Evolutionary conservation across 1,139 yeast species (phyloP).

Genomic region (Geotrichum aggregatum): DNA sequence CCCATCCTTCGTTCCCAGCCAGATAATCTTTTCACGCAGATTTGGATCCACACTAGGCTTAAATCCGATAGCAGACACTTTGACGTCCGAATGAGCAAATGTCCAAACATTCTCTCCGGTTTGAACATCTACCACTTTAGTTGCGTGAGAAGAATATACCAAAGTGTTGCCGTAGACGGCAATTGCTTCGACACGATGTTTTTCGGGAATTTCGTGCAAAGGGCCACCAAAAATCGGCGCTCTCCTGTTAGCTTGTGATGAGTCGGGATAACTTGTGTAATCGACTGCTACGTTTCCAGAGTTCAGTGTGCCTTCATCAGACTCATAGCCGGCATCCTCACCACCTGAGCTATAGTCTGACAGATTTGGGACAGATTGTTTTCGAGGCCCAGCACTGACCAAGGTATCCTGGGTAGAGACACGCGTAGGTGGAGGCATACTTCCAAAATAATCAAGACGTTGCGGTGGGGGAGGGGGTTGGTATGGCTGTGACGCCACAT

Average conservation of each 20-base stretch:
- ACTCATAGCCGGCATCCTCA: conserved; percentile 21
- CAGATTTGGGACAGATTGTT: conserved; percentile 11
- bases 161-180: conserved; percentile 32
- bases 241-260: conserved; percentile 38
- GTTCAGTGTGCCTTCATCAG: conserved; percentile 22
- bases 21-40: conserved; percentile 28
- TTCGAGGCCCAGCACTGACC: conserved; percentile 9
- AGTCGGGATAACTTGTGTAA: conserved; percentile 33
- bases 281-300: conserved; percentile 17
- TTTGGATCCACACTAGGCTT: conserved; percentile 24
- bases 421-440: neutral
- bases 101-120: conserved; percentile 32
- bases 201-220: conserved; percentile 30
- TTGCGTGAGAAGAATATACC: conserved; percentile 30
- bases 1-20: conserved; percentile 43
- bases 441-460: conserved; percentile 15
- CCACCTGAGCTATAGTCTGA: conserved; percentile 14
- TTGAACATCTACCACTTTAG: conserved; percentile 31
- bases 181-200: conserved; percentile 31
- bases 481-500: conserved; percentile 9
- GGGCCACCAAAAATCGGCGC: conserved; percentile 36
- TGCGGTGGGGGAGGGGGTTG: conserved; percentile 22
- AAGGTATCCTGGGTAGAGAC: neutral
- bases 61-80: conserved; percentile 33
- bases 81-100: conserved; percentile 29